Conservation (phyloP, 2,329 filamentous ascomycete genomes). For the Pleoardoris graminearum region DNA sequence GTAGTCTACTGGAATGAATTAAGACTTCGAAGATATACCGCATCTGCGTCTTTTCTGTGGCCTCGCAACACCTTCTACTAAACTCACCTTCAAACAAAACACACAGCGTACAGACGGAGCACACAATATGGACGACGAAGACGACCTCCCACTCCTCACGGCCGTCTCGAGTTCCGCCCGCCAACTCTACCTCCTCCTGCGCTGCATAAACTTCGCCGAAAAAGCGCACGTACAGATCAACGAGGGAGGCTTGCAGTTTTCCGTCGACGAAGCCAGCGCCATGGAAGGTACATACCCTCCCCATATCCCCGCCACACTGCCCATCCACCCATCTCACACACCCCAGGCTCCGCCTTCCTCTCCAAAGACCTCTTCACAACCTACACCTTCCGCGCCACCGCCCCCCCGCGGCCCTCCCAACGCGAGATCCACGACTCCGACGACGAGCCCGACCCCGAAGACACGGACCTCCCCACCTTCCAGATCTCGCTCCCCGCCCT, state of each 20-base stretch:
- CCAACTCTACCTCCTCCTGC: slow-evolving; percentile 68
- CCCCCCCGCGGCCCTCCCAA: slow-evolving; percentile 44
- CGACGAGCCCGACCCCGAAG: slow-evolving; percentile 34
- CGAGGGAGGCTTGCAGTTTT: slow-evolving; percentile 82
- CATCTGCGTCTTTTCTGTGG: slow-evolving; percentile 16
- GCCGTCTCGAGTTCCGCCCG: slow-evolving; percentile 78
- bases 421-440: slow-evolving; percentile 24
- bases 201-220: slow-evolving; percentile 63
- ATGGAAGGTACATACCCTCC: slow-evolving; percentile 72
- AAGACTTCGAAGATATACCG: slow-evolving; percentile 33
- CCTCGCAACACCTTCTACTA: slow-evolving; percentile 9
- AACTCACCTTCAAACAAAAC: slow-evolving; percentile 5
- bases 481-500: slow-evolving; percentile 85
- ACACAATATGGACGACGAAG: slow-evolving; percentile 42
- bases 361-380: slow-evolving; percentile 87
- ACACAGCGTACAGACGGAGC: slow-evolving; percentile 5
- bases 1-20: slow-evolving; percentile 47
- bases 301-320: neutral
- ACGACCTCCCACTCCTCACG: slow-evolving; percentile 63
- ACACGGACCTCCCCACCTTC: slow-evolving; percentile 66
- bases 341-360: slow-evolving; percentile 74
- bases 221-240: slow-evolving; percentile 76
- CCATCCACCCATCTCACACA: neutral
- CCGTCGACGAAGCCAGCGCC: slow-evolving; percentile 82
- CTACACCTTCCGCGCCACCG: slow-evolving; percentile 68